Percentiles rank a stretch among this genome's conserved stretches.
Evolutionary conservation across 2,329 filamentous ascomycete genomes (phyloP).

Genomic region (Ploettnerulaceae sp.): DNA sequence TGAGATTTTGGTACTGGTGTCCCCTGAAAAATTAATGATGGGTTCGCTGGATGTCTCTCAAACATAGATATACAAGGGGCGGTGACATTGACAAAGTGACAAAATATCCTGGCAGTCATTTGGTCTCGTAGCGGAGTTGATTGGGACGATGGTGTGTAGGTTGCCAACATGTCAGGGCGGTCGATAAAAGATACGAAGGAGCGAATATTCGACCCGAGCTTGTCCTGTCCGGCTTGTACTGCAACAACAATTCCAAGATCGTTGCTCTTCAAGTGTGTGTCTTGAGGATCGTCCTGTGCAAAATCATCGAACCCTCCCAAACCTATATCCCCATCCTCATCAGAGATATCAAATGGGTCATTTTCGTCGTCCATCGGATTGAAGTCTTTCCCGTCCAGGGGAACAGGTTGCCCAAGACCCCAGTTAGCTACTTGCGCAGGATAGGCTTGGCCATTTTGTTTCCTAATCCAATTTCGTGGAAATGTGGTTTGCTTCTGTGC

Average conservation of each 20-base stretch:
- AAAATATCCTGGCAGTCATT: conserved; percentile 77
- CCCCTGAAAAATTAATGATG: conserved; percentile 60
- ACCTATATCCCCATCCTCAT: conserved; percentile 59
- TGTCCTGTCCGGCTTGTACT: conserved; percentile 29
- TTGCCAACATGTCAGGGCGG: conserved; percentile 49
- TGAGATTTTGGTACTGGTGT: conserved; percentile 57
- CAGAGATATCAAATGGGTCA: conserved; percentile 34
- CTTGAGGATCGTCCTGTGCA: conserved; percentile 36
- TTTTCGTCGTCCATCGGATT: conserved; percentile 29
- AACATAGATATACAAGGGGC: conserved; percentile 82
- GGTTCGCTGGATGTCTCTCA: conserved; percentile 74
- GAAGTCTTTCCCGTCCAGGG: background rate
- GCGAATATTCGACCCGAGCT: conserved; percentile 36
- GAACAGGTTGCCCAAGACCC: background rate
- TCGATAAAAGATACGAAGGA: conserved; percentile 43
- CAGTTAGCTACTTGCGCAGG: conserved; percentile 3
- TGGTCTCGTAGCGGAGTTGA: conserved; percentile 74
- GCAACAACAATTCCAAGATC: conserved; percentile 31
- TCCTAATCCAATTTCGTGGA: conserved; percentile 1
- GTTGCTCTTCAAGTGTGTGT: conserved; percentile 34
- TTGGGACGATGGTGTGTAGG: conserved; percentile 60
- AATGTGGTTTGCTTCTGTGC: background rate
- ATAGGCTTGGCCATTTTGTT: background rate
- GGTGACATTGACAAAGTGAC: conserved; percentile 86
- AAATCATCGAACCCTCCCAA: conserved; percentile 52